phyloP scores from a whole-genome alignment of 768 basidiomycete genomes.

The Serendipita sp. region DNA sequence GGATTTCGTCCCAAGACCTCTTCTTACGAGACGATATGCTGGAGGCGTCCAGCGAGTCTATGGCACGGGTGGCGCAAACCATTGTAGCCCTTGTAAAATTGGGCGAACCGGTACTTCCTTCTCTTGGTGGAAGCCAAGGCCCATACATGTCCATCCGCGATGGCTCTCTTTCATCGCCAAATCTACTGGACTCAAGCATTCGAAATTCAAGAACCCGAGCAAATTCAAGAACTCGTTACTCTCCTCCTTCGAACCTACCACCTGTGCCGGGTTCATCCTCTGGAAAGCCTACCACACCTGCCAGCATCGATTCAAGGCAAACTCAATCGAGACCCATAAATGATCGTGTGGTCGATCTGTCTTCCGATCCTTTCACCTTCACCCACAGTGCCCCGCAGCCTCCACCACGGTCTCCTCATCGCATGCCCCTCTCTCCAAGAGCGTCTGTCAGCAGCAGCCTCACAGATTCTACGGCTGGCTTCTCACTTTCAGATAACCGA shows the following conservation, averaged over 20 bases:
- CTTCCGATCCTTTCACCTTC: slow-evolving; percentile 20
- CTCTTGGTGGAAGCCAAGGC: slow-evolving; percentile 24
- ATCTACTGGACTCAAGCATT: background rate
- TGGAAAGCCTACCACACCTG: background rate
- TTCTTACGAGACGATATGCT: slow-evolving; percentile 57
- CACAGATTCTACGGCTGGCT: slow-evolving; percentile 21
- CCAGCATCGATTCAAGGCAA: slow-evolving; percentile 1
- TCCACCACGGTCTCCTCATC: slow-evolving; percentile 8
- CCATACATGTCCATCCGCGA: slow-evolving; percentile 3
- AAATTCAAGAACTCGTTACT: background rate
- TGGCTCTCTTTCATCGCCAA: slow-evolving; percentile 2
- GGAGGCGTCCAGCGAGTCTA: slow-evolving; percentile 35
- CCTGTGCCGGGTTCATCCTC: slow-evolving; percentile 7
- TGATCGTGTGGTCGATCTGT: slow-evolving; percentile 13
- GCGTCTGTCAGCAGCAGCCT: background rate
- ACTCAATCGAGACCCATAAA: background rate
- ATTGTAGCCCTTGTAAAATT: slow-evolving; percentile 51
- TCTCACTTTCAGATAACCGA: slow-evolving; percentile 17
- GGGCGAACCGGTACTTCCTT: slow-evolving; percentile 34
- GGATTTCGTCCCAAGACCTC: slow-evolving; percentile 45
- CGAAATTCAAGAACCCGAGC: background rate
- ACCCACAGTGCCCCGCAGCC: slow-evolving; percentile 14
- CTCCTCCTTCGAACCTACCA: slow-evolving; percentile 8
- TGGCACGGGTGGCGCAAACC: slow-evolving; percentile 60
- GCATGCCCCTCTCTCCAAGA: background rate